Base-by-base conservation (phyloP, 2,329 filamentous ascomycete genomes). In the Pyrenophora seminiperda region DNA sequence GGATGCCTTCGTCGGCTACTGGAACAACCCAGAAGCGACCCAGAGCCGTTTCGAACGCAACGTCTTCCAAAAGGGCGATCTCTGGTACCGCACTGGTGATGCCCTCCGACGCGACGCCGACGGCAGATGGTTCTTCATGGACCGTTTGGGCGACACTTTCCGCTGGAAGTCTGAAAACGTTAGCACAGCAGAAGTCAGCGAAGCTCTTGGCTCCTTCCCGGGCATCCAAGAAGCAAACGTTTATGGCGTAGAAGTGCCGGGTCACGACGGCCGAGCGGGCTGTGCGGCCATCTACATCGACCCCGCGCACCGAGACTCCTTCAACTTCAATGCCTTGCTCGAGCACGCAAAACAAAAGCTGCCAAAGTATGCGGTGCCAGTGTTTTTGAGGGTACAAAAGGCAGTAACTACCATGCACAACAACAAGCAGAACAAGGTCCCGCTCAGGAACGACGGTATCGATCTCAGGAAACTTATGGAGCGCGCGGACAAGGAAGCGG, bases 351-450 rank as follows among this genome's bases (percentile, higher is more conserved):
- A 82, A 5, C 76, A 78, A 11, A 78, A 83, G 41, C 75, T 92
- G 17, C 89, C 89, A 0, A 81, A 80, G 54, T 92, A 91, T 63
- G 89, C 89, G 0, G 87, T 92, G 1, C 89, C 89, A 0, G 73
- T 91, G 2, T 92, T 92, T 73, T 62, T 91, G 33, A 78, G 88
- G 1, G 71, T 90, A 14, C 79, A 88, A 17, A 74, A 79, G 33
- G 76, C 76, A 29, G 78, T 81, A 47, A 82, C 79, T 19, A 82
- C 86, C 5, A 87, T 84, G 61, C 85, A 89, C 66, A 92, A 91
- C 62, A 88, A 90, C 68, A 92, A 92, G 74, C 88, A 91, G 73
- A 89, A 90, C 66, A 92, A 92, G 69, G 81, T 86, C 1, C 85
- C 85, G 0, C 74, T 91, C 37, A 79, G 86, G 62, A 81, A 82